phyloP scores from a whole-genome alignment of 2,329 filamentous ascomycete genomes.

The Tolypocladium cylindrosporum region DNA sequence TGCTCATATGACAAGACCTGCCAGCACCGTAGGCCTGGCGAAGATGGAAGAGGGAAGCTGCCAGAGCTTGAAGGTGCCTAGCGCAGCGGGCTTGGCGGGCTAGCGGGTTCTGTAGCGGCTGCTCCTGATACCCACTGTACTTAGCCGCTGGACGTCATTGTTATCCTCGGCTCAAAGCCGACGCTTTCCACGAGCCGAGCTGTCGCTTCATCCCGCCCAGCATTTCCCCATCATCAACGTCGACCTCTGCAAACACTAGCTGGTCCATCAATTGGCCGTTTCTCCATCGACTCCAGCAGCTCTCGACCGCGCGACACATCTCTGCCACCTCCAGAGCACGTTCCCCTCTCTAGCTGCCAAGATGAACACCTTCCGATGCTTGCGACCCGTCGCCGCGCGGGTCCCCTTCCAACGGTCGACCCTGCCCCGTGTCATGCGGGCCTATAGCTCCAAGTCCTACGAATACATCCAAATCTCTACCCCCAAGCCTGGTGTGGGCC shows the following conservation, averaged over 20 bases:
- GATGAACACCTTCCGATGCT: slow-evolving; percentile 46
- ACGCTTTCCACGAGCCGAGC: slow-evolving; percentile 15
- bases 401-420: slow-evolving; percentile 42
- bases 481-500: slow-evolving; percentile 79
- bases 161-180: slow-evolving; percentile 18
- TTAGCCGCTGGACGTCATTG: neutral
- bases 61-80: too few species aligned
- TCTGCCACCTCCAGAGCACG: neutral
- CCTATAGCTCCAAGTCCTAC: slow-evolving; percentile 50
- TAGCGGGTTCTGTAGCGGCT: too few species aligned
- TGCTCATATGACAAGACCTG: too few species aligned
- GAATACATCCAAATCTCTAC: slow-evolving; percentile 75
- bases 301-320: neutral
- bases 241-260: neutral
- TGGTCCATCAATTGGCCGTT: neutral
- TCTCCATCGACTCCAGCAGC: neutral
- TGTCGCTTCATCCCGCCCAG: neutral
- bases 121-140: too few species aligned
- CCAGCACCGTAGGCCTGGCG: too few species aligned
- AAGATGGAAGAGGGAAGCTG: too few species aligned
- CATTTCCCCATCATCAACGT: neutral
- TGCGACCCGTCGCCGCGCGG: slow-evolving; percentile 45
- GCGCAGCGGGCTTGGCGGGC: too few species aligned
- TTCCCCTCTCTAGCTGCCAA: slow-evolving; percentile 5
- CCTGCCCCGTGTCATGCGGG: slow-evolving; percentile 44